A percentile compares a stretch with the other conserved stretches of the same genome.
Conservation (phyloP, 192 early-diverging fungal genomes). For the Coemansia sp. region DNA sequence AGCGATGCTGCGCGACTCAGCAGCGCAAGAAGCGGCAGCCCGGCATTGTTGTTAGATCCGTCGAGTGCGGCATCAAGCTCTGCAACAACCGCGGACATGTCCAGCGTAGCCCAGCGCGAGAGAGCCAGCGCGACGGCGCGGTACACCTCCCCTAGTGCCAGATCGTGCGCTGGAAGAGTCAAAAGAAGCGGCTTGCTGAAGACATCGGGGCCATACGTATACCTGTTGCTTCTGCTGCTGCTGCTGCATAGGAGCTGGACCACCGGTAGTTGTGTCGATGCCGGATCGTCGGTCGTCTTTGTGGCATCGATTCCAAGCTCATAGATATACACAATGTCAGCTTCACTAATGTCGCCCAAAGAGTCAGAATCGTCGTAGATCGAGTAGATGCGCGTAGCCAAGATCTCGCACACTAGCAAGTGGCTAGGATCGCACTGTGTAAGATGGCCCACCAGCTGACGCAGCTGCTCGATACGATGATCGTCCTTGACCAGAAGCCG, state of each 20-base stretch:
- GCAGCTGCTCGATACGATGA: slow-evolving; percentile 61
- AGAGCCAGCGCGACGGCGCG: slow-evolving; percentile 28
- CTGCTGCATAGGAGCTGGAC: slow-evolving; percentile 40
- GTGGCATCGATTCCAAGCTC: slow-evolving; percentile 25
- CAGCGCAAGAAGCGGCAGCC: slow-evolving; percentile 33
- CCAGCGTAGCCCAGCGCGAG: slow-evolving; percentile 37
- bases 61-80: slow-evolving; percentile 18
- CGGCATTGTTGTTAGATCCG: slow-evolving; percentile 9
- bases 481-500: slow-evolving; percentile 65
- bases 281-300: slow-evolving; percentile 22
- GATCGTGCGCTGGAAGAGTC: slow-evolving; percentile 19
- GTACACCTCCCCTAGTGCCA: slow-evolving; percentile 38
- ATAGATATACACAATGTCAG: slow-evolving; percentile 38
- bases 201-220: slow-evolving; percentile 32
- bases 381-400: slow-evolving; percentile 23
- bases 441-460: slow-evolving; percentile 60
- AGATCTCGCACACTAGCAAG: slow-evolving; percentile 39
- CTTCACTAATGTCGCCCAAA: slow-evolving; percentile 25
- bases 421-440: slow-evolving; percentile 7
- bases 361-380: slow-evolving; percentile 32
- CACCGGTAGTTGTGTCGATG: slow-evolving; percentile 6
- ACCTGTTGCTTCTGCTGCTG: slow-evolving; percentile 15
- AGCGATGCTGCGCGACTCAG: slow-evolving; percentile 27
- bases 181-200: slow-evolving; percentile 38
- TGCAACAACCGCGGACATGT: slow-evolving; percentile 23